Evolutionary conservation across 306 rosid genomes (phyloP).

Genomic region (Castanea crenata): DNA sequence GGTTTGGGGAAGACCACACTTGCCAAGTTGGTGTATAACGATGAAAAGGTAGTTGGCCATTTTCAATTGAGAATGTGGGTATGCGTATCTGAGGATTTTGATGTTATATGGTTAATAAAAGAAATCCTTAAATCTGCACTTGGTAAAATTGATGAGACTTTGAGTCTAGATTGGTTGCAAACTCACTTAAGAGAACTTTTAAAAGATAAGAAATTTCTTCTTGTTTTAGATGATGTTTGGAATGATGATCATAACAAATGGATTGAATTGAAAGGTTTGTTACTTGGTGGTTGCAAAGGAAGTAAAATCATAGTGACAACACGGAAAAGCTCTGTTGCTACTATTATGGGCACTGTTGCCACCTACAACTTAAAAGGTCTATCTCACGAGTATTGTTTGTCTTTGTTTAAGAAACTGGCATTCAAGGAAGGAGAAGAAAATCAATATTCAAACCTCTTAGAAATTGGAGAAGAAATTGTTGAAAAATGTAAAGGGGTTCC

Average conservation of each 20-base stretch:
- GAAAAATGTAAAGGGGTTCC: conserved; percentile 21
- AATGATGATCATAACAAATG: neutral
- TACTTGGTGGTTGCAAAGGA: neutral
- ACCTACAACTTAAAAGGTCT: neutral
- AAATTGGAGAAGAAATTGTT: conserved; percentile 3
- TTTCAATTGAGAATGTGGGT: too few species aligned
- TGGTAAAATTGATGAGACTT: too few species aligned
- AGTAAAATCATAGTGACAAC: neutral
- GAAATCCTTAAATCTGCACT: too few species aligned
- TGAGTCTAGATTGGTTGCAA: too few species aligned
- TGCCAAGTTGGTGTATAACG: too few species aligned
- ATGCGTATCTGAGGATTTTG: too few species aligned
- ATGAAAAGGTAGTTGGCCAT: too few species aligned
- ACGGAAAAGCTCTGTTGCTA: neutral
- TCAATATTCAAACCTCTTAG: neutral
- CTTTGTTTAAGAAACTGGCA: conserved; percentile 14
- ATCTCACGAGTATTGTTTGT: neutral
- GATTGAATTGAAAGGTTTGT: neutral
- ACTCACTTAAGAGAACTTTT: neutral
- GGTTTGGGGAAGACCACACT: too few species aligned
- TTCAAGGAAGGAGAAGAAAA: conserved; percentile 7
- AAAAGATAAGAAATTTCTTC: neutral
- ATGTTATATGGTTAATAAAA: too few species aligned
- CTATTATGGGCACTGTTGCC: neutral
- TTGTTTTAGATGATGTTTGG: conserved; percentile 1